These are phyloP conservation scores for Meira miltonrushii DNA, from an alignment of 1,284 basidiomycete genomes.

Conservation along the genomic window DNA sequence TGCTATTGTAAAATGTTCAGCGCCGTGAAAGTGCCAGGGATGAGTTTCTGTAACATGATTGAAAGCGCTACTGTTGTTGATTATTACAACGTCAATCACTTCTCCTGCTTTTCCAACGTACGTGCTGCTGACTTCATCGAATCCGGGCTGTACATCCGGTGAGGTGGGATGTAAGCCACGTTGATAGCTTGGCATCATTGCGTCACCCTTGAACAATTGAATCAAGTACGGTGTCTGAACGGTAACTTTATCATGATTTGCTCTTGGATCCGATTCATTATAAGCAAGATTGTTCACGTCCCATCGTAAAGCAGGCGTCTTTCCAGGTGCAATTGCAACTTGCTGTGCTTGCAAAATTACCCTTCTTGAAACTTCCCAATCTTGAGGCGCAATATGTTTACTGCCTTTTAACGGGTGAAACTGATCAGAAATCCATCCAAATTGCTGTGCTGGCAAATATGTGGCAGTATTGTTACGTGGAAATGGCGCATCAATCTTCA, in stretches of 20 bases:
- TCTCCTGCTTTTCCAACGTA: constrained; percentile 23
- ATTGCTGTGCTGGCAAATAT: constrained; percentile 18
- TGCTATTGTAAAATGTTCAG: constrained; percentile 26
- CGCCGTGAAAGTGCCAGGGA: constrained; percentile 34
- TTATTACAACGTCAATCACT: constrained; percentile 34
- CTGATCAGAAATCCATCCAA: constrained; percentile 24
- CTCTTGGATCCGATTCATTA: constrained; percentile 7
- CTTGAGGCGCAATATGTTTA: constrained; percentile 13
- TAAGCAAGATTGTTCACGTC: constrained; percentile 14
- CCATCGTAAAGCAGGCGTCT: constrained; percentile 23
- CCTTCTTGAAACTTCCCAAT: constrained; percentile 24
- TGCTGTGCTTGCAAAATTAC: constrained; percentile 31
- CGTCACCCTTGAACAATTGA: constrained; percentile 17
- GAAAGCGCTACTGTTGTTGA: constrained; percentile 21
- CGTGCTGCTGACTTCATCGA: constrained; percentile 15
- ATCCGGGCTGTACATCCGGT: constrained; percentile 1
- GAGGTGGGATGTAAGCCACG: constrained; percentile 13
- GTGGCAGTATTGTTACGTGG: background rate
- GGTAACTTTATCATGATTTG: constrained; percentile 10
- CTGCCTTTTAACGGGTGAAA: constrained; percentile 19
- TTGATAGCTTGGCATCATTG: constrained; percentile 5
- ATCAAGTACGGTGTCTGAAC: constrained; percentile 23
- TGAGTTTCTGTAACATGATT: constrained; percentile 19
- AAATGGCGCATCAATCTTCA: background rate
- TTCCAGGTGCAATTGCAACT: background rate